A percentile compares a stretch with the other conserved stretches of the same genome.
These are phyloP conservation scores for Clonostachys chloroleuca DNA, from an alignment of 2,329 filamentous ascomycete genomes.

Conservation along the genomic window DNA sequence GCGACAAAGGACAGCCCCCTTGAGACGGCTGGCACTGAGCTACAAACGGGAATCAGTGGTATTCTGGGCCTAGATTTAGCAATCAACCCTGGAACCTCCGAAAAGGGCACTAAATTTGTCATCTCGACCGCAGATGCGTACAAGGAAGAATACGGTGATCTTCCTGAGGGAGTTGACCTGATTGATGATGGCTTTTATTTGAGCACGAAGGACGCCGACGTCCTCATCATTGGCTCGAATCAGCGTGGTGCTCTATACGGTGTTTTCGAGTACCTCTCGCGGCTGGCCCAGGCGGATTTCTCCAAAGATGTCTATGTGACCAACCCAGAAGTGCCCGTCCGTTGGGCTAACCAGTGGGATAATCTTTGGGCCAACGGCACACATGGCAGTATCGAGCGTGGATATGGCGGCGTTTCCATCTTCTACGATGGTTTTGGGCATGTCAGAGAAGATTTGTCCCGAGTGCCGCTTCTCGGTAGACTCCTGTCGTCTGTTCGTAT, in stretches of 20 bases:
- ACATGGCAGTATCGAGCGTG: conserved; percentile 57
- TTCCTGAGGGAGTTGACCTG: conserved; percentile 29
- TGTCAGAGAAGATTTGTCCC: conserved; percentile 53
- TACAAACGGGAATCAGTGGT: conserved; percentile 50
- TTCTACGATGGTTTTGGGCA: conserved; percentile 58
- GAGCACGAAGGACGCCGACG: conserved; percentile 31
- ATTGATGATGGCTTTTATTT: conserved; percentile 60
- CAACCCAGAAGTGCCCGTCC: conserved; percentile 56
- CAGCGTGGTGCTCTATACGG: conserved; percentile 66
- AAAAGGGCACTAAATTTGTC: conserved; percentile 3
- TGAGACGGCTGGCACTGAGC: conserved; percentile 52
- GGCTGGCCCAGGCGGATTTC: conserved; percentile 56
- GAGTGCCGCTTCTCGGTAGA: conserved; percentile 58
- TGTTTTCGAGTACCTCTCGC: conserved; percentile 63
- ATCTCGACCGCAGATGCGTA: conserved; percentile 13
- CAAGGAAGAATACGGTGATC: conserved; percentile 25
- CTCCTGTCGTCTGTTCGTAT: conserved; percentile 62
- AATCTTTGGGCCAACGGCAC: conserved; percentile 49
- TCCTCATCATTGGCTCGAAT: conserved; percentile 60
- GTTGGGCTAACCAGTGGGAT: conserved; percentile 73
- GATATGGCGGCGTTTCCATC: conserved; percentile 64
- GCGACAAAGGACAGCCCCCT: conserved; percentile 49
- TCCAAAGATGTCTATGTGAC: conserved; percentile 38
- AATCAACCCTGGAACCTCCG: conserved; percentile 10
- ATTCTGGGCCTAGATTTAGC: conserved; percentile 47